A percentile compares a stretch with the other conserved stretches of the same genome.
These are phyloP conservation scores for Eruca vesicaria DNA, from an alignment of 441 rosid genomes.

Conservation along the genomic window DNA sequence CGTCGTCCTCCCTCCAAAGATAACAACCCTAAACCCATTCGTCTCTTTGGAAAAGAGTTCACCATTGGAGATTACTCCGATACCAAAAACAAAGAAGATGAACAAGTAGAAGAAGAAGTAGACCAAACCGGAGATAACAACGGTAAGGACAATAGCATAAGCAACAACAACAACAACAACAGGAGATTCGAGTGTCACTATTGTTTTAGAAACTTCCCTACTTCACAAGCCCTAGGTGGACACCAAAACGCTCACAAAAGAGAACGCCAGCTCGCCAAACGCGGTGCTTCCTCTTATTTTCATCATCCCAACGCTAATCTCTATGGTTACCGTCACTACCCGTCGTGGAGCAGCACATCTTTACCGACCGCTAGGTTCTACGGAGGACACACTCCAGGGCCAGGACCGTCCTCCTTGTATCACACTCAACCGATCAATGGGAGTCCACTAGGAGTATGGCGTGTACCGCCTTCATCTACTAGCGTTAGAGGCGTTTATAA, in stretches of 20 bases:
- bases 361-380: slow-evolving; percentile 6
- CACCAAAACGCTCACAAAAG: slow-evolving; percentile 99
- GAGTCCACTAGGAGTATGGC: slow-evolving; percentile 63
- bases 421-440: slow-evolving; percentile 52
- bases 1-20: slow-evolving; percentile 71
- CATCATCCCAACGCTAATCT: slow-evolving; percentile 22
- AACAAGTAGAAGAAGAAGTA: slow-evolving; percentile 15
- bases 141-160: slow-evolving; percentile 28
- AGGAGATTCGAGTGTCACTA: slow-evolving; percentile 90
- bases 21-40: slow-evolving; percentile 50
- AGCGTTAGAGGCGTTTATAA: slow-evolving; percentile 17
- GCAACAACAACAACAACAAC: slow-evolving; percentile 33
- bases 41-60: slow-evolving; percentile 85
- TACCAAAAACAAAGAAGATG: slow-evolving; percentile 30
- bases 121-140: slow-evolving; percentile 30
- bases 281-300: slow-evolving; percentile 37
- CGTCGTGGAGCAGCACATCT: slow-evolving; percentile 16
- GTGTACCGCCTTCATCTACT: slow-evolving; percentile 42
- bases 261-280: slow-evolving; percentile 90
- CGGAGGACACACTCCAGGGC: neutral
- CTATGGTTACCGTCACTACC: slow-evolving; percentile 27
- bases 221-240: slow-evolving; percentile 96
- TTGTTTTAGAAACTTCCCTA: slow-evolving; percentile 92
- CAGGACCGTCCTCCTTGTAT: neutral
- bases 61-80: slow-evolving; percentile 26